Percentiles rank a stretch among this genome's conserved stretches.
phyloP scores from a whole-genome alignment of 1,284 basidiomycete species.

The Sporisorium iseilematis-ciliati region DNA sequence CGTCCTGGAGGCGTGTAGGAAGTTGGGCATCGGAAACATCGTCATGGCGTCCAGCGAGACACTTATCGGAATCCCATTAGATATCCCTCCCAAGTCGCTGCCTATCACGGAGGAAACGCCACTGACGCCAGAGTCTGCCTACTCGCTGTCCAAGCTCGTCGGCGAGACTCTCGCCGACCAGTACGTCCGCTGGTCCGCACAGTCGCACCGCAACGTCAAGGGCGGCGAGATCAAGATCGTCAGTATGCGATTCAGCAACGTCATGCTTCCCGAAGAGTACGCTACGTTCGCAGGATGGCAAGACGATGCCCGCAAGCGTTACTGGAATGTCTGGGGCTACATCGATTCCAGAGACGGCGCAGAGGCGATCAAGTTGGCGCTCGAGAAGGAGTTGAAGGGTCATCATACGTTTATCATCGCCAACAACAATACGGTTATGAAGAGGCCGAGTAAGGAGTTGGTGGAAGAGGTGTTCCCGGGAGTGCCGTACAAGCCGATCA shows the following conservation, averaged over 20 bases:
- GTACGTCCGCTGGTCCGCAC: constrained; percentile 69
- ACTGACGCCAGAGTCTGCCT: constrained; percentile 69
- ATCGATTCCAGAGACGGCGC: constrained; percentile 71
- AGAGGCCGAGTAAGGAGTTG: constrained; percentile 66
- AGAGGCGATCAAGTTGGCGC: constrained; percentile 69
- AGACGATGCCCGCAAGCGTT: constrained; percentile 59
- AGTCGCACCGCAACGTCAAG: constrained; percentile 16
- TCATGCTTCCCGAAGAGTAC: constrained; percentile 70
- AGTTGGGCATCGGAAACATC: constrained; percentile 67
- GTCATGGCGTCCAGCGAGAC: constrained; percentile 70
- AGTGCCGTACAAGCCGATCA: constrained; percentile 58
- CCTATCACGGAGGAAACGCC: constrained; percentile 69
- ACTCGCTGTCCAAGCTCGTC: constrained; percentile 70
- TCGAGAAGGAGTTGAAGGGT: constrained; percentile 67
- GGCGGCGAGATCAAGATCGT: constrained; percentile 67
- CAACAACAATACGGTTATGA: constrained; percentile 70
- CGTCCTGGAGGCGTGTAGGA: constrained; percentile 70
- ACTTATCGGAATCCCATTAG: constrained; percentile 70
- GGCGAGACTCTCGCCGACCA: constrained; percentile 71
- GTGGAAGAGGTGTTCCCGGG: constrained; percentile 69
- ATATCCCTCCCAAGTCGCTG: constrained; percentile 64
- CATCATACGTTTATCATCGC: constrained; percentile 71
- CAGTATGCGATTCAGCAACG: constrained; percentile 70
- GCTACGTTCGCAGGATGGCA: constrained; percentile 70
- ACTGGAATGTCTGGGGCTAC: constrained; percentile 56